Base-by-base conservation (phyloP, 345 rosid genomes). In the Chamaenerion angustifolium region DNA sequence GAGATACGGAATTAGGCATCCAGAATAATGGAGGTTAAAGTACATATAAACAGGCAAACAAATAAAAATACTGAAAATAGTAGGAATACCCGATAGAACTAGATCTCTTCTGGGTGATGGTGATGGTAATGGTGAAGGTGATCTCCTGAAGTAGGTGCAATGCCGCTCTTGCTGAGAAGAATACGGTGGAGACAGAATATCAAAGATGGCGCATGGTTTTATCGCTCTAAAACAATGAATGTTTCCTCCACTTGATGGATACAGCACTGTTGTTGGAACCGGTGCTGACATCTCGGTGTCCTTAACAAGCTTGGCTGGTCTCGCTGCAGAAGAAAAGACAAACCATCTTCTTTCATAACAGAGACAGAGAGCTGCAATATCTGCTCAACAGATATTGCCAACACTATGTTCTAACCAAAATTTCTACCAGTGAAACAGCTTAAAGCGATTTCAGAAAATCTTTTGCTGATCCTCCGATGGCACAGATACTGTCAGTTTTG, bases 241-340 rank as follows among this genome's bases (percentile, higher is more conserved):
- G 69, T 86, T 83, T 63, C 82, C 98, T 43, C 95, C 98, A n/a
- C 68, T 76, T 42, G 49, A 76, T 8, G 94, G 95, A 68, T 81
- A 81, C 44, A 86, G 72, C 14, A 75, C 57, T 3, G 95, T 83
- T 35, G 77, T 58, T 8, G 77, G 77, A 62, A 62, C 65, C 15
- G 86, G 95, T 16, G 81, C 72, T 11, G 74, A 68, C 84, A 90
- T 83, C 55, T 77, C 84, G 4, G 59, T 48, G 60, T 90, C 84
- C 69, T 67, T 83, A 18, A 77, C 92, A 50, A 78, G 63, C 50
- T 67, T 90, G 9, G 85, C 92, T 8, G 94, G 77, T 76, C 92
- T 79, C 57, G 86, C 98, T 83, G 70, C 64, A 72, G 43, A 60
- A 37, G 25, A 46, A 50, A 59, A 63, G 56, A 40, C 21, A 47